A percentile compares a stretch with the other conserved stretches of the same genome.
Evolutionary conservation across 371 early-diverging fungal species (phyloP).

Genomic region (Fennellomyces sp.): DNA sequence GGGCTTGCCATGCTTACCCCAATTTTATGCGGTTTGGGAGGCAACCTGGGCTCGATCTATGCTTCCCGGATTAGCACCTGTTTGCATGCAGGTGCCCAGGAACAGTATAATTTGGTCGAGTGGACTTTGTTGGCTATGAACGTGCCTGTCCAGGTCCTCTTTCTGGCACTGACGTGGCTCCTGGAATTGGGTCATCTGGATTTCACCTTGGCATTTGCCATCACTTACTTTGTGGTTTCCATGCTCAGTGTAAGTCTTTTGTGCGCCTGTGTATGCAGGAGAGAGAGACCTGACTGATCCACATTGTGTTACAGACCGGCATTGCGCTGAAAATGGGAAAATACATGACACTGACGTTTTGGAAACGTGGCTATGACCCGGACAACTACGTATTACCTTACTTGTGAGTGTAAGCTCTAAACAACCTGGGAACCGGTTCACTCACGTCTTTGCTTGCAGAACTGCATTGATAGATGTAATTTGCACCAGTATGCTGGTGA

Average conservation of each 20-base stretch:
- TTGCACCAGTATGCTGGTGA: slow-evolving; percentile 57
- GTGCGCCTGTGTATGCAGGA: background rate
- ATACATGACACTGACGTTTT: slow-evolving; percentile 59
- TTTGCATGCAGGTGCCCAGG: slow-evolving; percentile 65
- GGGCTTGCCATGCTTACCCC: slow-evolving; percentile 81
- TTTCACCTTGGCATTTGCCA: slow-evolving; percentile 36
- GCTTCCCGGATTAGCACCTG: slow-evolving; percentile 84
- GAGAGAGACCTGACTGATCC: background rate
- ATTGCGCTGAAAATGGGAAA: slow-evolving; percentile 57
- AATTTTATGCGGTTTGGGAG: slow-evolving; percentile 73
- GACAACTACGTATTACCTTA: slow-evolving; percentile 87
- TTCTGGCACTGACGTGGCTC: slow-evolving; percentile 60
- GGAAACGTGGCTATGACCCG: slow-evolving; percentile 78
- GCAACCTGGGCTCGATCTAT: slow-evolving; percentile 86
- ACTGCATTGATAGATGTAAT: slow-evolving; percentile 67
- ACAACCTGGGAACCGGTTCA: slow-evolving; percentile 27
- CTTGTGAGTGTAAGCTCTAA: slow-evolving; percentile 51
- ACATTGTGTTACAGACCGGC: slow-evolving; percentile 32
- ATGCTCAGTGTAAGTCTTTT: slow-evolving; percentile 41
- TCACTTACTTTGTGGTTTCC: slow-evolving; percentile 44
- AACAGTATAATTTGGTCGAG: slow-evolving; percentile 61
- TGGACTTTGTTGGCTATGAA: slow-evolving; percentile 70
- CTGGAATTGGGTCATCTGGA: slow-evolving; percentile 60
- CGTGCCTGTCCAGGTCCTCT: slow-evolving; percentile 75
- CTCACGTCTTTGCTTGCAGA: slow-evolving; percentile 21